phyloP scores from a whole-genome alignment of 2,329 filamentous ascomycete species.

The Cryphonectria naterciae region DNA sequence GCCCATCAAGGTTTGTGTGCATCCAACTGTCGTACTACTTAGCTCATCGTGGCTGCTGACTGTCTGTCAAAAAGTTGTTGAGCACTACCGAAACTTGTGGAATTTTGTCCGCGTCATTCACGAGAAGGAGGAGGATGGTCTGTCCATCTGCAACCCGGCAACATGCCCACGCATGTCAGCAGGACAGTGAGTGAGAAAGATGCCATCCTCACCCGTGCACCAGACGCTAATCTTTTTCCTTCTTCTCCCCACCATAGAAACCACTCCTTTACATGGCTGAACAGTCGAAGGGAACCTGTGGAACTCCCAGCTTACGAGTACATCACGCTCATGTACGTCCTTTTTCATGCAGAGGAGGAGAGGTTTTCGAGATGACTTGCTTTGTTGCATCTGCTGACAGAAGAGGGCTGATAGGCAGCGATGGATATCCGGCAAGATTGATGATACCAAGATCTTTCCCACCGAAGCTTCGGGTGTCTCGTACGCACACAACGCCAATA shows the following conservation, averaged over 20 bases:
- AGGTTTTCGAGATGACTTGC: neutral
- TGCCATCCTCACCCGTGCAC: neutral
- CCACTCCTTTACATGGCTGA: slow-evolving; percentile 95
- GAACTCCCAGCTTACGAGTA: slow-evolving; percentile 93
- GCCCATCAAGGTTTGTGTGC: slow-evolving; percentile 79
- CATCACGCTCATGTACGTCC: slow-evolving; percentile 67
- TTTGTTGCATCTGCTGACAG: neutral
- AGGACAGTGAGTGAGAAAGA: slow-evolving; percentile 71
- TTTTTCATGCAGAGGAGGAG: too few species aligned
- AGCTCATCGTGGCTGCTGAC: slow-evolving; percentile 15
- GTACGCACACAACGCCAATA: slow-evolving; percentile 64
- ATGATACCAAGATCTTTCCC: slow-evolving; percentile 87
- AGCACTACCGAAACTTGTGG: slow-evolving; percentile 87
- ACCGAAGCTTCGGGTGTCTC: slow-evolving; percentile 77
- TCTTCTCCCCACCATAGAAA: slow-evolving; percentile 54
- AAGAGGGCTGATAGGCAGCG: slow-evolving; percentile 69
- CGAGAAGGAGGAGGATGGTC: slow-evolving; percentile 78
- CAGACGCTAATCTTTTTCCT: slow-evolving; percentile 26
- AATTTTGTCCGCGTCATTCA: slow-evolving; percentile 89
- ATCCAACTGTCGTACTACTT: neutral
- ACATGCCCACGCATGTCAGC: slow-evolving; percentile 93
- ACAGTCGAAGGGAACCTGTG: slow-evolving; percentile 82
- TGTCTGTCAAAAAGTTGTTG: slow-evolving; percentile 66
- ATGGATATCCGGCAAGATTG: slow-evolving; percentile 96
- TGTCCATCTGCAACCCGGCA: slow-evolving; percentile 79